Evolutionary conservation across 2,329 filamentous ascomycete genomes (phyloP), one percentile per base, ranked within the genome.

Genomic region (Clarireedia paspali): DNA sequence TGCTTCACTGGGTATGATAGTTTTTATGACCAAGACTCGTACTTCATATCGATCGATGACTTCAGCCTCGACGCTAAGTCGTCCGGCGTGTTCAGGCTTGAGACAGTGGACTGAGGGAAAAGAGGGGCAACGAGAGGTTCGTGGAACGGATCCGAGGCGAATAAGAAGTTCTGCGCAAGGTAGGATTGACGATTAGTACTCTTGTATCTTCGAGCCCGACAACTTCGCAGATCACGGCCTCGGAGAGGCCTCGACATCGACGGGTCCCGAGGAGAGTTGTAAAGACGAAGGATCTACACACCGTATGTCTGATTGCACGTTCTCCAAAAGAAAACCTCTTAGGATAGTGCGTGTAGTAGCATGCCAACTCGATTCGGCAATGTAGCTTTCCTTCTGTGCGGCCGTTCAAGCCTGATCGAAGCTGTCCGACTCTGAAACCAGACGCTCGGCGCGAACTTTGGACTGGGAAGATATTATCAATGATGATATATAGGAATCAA

Each of bases 11-110:
- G 26, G 34, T 45, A 10, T 50, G 53, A 55, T 26, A 39, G 53
- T 44, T 20, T 50, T 50, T 38, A 55, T 38, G 30, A 23, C 30
- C 30, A 23, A 38, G 50, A 39, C 14, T 46, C 30, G 53, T 45
- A 55, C 47, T 50, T 55, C 53, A 55, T 55, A 40, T 55, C 52
- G 45, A 54, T 55, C 52, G 45, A 54, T 39, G 38, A 36, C 47
- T 50, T 55, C 53, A 50, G 47, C 53, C 47, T 55, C 53, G 44
- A 24, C 20, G 47, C 39, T 47, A 49, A 24, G 39, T 45, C 24
- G 26, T 47, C 23, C 23, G 24, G 23, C 15, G 44, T 47, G 24
- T 30, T 30, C n/a, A 30, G 47, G 47, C 27, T 50, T 45, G 38
- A 50, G 27, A 46, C 53, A 50, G 39, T 9, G 27, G 17, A 34